Conservation (phyloP, 2,329 filamentous ascomycete genomes). For the Calonectria hawksworthii region DNA sequence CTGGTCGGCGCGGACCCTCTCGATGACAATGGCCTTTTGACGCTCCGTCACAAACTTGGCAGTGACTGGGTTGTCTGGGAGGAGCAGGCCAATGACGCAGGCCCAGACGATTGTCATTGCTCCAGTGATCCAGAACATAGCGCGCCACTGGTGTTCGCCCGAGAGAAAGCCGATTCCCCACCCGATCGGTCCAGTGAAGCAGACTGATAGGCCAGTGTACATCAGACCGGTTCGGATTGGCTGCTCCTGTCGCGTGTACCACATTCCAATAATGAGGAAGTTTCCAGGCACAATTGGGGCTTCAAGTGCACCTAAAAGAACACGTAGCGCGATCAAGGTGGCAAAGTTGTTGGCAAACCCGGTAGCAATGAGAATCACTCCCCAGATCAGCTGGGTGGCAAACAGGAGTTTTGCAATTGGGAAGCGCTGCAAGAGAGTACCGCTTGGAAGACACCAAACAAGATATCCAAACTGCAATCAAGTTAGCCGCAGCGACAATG, state of each 20-base stretch:
- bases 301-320: conserved; percentile 49
- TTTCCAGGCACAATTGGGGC: conserved; percentile 43
- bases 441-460: conserved; percentile 50
- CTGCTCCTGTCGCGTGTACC: conserved; percentile 48
- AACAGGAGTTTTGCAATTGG: conserved; percentile 52
- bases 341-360: conserved; percentile 46
- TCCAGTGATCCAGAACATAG: conserved; percentile 44
- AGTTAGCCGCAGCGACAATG: background rate
- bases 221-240: conserved; percentile 44
- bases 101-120: conserved; percentile 59
- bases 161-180: conserved; percentile 37
- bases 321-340: conserved; percentile 43
- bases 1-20: conserved; percentile 63
- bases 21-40: conserved; percentile 64
- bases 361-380: conserved; percentile 44
- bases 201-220: conserved; percentile 40
- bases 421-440: conserved; percentile 49
- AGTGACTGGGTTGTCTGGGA: conserved; percentile 66
- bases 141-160: conserved; percentile 32
- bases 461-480: conserved; percentile 50
- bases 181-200: conserved; percentile 38
- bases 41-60: conserved; percentile 61
- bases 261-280: conserved; percentile 49
- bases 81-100: conserved; percentile 65
- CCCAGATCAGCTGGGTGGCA: conserved; percentile 45